Evolutionary conservation across 2,329 filamentous ascomycete genomes (phyloP), one percentile per base, ranked within the genome.

Genomic region (Neonectria sp.): DNA sequence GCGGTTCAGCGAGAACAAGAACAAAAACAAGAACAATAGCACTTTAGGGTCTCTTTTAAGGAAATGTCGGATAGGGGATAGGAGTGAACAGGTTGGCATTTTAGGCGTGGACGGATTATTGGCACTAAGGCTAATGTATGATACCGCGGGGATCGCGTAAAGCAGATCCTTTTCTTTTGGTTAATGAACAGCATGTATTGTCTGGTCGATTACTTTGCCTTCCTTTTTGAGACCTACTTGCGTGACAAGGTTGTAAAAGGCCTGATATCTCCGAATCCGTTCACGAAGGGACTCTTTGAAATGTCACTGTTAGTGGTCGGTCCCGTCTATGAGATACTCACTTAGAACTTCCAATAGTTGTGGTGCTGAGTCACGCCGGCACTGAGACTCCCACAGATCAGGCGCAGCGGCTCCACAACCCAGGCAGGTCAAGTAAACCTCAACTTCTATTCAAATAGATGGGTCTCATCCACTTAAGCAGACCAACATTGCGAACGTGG

Each of bases 281-380:
- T 8, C 15, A 51, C 27, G 48, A n/a, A n/a, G 31, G 55, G 46
- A 43, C 49, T 55, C 35, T 46, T 2, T 21, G 27, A 25, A 46
- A 40, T 21, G 51, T 24, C 37, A 40, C 15, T 40, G 13, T n/a
- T 24, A 9, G 40, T 24, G n/a, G 40, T n/a, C 6, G n/a, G n/a
- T 45, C 5, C 6, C 9, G n/a, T 45, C 5, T n/a, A 21, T 45
- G n/a, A 24, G 24, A 2, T 11, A 25, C 27, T 29, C 17, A 40
- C 33, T 48, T 24, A 55, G 53, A 25, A 25, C 40, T 40, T 48
- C 49, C 25, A 29, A 40, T 45, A 35, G 40, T n/a, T 33, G 37
- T 49, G 49, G 45, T 61, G 73, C 73, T 75, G 73, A 75, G 73
- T 75, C 73, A 75, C 63, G 68, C 73, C 73, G 73, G 67, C 52